A percentile compares a stretch with the other conserved stretches of the same genome.
Evolutionary conservation across 2,329 filamentous ascomycete genomes (phyloP).

Genomic region (Dryadomyces quercus-mongolicae): DNA sequence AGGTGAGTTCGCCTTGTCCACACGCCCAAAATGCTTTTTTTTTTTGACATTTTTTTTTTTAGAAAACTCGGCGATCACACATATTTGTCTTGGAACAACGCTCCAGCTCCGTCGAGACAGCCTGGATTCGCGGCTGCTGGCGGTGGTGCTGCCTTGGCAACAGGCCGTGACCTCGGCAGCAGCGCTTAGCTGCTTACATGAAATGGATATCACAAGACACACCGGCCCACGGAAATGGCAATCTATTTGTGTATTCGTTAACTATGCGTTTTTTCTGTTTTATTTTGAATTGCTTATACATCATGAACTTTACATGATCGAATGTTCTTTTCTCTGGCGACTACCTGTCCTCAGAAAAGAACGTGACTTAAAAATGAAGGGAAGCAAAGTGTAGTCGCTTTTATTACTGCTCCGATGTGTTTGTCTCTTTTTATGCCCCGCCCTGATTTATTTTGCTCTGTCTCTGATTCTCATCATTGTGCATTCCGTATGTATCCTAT

Average conservation of each 20-base stretch:
- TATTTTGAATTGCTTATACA: background rate
- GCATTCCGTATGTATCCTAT: background rate
- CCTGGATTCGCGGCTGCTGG: conserved; percentile 14
- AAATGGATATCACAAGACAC: no score
- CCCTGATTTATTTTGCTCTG: background rate
- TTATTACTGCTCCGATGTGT: background rate
- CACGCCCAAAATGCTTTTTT: background rate
- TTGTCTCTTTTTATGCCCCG: background rate
- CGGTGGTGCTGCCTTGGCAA: conserved; percentile 29
- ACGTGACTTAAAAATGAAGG: background rate
- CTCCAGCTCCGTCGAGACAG: conserved; percentile 30
- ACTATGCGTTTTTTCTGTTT: background rate
- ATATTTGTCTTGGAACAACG: conserved; percentile 87
- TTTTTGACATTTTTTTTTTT: background rate
- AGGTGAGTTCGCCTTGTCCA: conserved; percentile 42
- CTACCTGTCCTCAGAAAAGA: no score
- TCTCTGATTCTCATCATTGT: background rate
- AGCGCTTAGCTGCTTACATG: background rate
- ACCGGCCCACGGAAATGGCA: no score
- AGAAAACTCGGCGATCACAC: conserved; percentile 98
- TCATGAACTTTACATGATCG: background rate
- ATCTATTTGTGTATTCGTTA: background rate
- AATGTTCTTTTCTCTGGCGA: background rate
- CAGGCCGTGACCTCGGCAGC: conserved; percentile 39
- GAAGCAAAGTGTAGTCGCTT: background rate